Evolutionary conservation across 108 stramenopile species (phyloP), one percentile per base, ranked within the genome.

Genomic region (Pseudonitzschia delicatissima): DNA sequence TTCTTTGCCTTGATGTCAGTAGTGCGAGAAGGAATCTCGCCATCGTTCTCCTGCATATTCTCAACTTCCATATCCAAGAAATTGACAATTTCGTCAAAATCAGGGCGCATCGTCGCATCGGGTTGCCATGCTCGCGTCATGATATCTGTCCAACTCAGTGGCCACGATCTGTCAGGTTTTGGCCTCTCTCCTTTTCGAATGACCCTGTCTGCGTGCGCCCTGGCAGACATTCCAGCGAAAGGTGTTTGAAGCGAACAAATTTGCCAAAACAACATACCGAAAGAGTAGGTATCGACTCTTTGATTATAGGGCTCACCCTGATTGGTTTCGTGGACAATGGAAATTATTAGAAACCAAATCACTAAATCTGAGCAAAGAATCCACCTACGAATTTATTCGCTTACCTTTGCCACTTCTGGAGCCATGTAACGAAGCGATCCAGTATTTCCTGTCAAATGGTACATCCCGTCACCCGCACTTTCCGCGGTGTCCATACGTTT

Each of bases 201-300:
- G 1, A 94, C 89, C 51, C 72, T 28, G 20, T 90, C 88, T 3
- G 88, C 78, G 71, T 94, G 93, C 77, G 82, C 78, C 59, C 82
- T 86, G 20, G 82, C 80, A n/a, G 72, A 69, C 42, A 80, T 84
- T 21, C 85, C 86, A 1, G 85, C 77, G 66, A 82, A 94, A 0
- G 93, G 93, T 12, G 84, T 85, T 33, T 86, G 81, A 27, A 94
- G 64, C 6, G 93, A 83, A 53, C 93, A 94, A 32, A 91, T 74
- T 55, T 94, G 93, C 79, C 83, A 84, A 63, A 91, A 87, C n/a
- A 94, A 67, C 25, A 94, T 79, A 2, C 89, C 93, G 74, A 94
- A 94, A 26, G 82, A 84, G 66, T 91, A 94, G 11, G 87, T 63
- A 68, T 94, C 93, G 0, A 89, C 93, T 4, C 78, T 73, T 17